Conservation (phyloP, 768 basidiomycete species). For the Tulasnella sp. region DNA sequence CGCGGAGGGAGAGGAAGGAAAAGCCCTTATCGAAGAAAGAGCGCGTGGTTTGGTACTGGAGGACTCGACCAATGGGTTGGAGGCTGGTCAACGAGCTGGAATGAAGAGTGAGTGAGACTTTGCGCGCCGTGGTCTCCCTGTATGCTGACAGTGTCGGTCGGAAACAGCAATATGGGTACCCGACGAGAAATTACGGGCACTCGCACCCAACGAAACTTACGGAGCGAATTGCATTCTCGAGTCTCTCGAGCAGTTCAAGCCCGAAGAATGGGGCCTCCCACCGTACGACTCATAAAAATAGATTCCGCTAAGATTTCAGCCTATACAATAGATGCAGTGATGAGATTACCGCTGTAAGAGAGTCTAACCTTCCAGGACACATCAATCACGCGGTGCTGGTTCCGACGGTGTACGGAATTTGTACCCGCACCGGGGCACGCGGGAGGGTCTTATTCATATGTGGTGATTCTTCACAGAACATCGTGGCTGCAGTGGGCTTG, state of each 20-base stretch:
- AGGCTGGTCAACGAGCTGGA: constrained; percentile 79
- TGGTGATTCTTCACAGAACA: no score
- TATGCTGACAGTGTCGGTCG: not conserved
- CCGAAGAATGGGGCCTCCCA: constrained; percentile 84
- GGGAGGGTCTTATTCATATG: no score
- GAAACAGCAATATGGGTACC: constrained; percentile 80
- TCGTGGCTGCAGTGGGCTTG: no score
- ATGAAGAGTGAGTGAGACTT: constrained; percentile 67
- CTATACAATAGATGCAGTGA: not conserved
- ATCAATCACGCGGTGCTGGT: not conserved
- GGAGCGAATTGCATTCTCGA: constrained; percentile 62
- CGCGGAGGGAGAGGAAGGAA: constrained; percentile 41
- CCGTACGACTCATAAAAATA: constrained; percentile 38
- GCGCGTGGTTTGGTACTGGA: constrained; percentile 77
- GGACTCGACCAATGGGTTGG: constrained; percentile 75
- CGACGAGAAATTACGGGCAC: constrained; percentile 59
- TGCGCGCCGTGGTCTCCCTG: not conserved
- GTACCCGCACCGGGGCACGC: no score
- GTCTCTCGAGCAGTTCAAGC: constrained; percentile 71
- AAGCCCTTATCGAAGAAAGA: constrained; percentile 54
- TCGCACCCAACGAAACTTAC: constrained; percentile 52
- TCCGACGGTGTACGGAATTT: no score
- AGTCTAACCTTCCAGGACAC: not conserved
- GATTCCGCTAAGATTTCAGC: not conserved
- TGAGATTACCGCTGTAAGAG: not conserved